Conservation (phyloP, 805 yeast genomes). For the Myxozyma neotropica region DNA sequence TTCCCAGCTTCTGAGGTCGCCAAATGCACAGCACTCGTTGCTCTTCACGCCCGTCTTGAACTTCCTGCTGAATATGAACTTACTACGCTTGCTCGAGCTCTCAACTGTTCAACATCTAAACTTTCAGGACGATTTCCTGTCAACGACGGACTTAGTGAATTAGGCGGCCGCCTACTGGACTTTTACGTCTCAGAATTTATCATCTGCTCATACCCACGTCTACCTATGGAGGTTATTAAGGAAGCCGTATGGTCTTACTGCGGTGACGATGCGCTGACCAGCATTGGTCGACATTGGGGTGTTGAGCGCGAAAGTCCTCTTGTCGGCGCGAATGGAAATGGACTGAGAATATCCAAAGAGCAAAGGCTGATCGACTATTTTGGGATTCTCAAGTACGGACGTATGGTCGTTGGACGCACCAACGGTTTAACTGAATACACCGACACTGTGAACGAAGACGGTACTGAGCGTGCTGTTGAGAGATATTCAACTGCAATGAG, state of each 20-base stretch:
- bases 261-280: conserved; percentile 64
- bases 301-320: conserved; percentile 70
- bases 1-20: conserved; percentile 14
- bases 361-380: conserved; percentile 68
- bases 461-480: conserved; percentile 15
- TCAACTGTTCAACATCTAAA: conserved; percentile 58
- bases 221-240: conserved; percentile 77
- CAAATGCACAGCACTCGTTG: conserved; percentile 60
- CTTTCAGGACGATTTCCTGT: conserved; percentile 55
- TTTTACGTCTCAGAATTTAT: conserved; percentile 76
- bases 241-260: conserved; percentile 76
- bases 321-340: not conserved
- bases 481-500: conserved; percentile 50
- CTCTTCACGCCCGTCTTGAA: conserved; percentile 75
- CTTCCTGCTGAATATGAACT: conserved; percentile 60
- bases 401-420: conserved; percentile 22
- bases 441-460: conserved; percentile 44
- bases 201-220: conserved; percentile 78
- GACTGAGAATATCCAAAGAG: conserved; percentile 64
- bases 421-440: conserved; percentile 49
- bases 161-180: conserved; percentile 77
- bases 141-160: conserved; percentile 76
- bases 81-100: conserved; percentile 76
- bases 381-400: conserved; percentile 49
- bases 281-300: conserved; percentile 83